Percentiles rank a stretch among this genome's conserved stretches.
Conservation (phyloP, 352 stramenopile genomes). For the Globisporangium orthogonon region DNA sequence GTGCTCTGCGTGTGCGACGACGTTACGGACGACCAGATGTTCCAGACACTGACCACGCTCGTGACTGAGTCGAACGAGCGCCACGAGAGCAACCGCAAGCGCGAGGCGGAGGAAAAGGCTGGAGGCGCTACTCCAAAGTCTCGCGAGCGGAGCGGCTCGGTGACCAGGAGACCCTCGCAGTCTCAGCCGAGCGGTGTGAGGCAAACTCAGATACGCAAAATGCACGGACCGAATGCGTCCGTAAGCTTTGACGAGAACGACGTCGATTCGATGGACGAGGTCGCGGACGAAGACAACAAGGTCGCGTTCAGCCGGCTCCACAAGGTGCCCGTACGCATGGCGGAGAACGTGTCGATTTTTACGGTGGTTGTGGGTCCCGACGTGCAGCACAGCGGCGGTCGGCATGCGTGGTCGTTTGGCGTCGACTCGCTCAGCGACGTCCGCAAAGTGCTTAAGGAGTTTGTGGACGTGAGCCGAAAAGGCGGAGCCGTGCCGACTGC, state of each 20-base stretch:
- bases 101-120: constrained; percentile 23
- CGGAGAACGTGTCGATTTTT: constrained; percentile 62
- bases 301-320: constrained; percentile 71
- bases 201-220: constrained; percentile 5
- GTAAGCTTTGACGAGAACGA: constrained; percentile 38
- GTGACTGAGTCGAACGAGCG: constrained; percentile 68
- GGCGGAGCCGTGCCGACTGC: constrained; percentile 8
- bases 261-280: constrained; percentile 44
- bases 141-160: constrained; percentile 25
- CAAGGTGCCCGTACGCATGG: constrained; percentile 62
- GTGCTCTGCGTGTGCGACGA: constrained; percentile 87
- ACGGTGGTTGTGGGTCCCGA: constrained; percentile 60
- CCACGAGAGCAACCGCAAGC: constrained; percentile 41
- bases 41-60: constrained; percentile 80
- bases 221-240: constrained; percentile 13
- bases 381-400: constrained; percentile 59
- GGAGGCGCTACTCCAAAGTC: constrained; percentile 11
- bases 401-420: constrained; percentile 44
- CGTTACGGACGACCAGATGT: constrained; percentile 88
- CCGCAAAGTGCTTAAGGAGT: constrained; percentile 68
- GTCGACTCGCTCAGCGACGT: constrained; percentile 66
- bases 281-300: constrained; percentile 68
- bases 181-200: not conserved
- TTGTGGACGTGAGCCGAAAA: constrained; percentile 50
- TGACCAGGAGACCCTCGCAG: not conserved